Percentiles rank a stretch among this genome's conserved stretches.
These are phyloP conservation scores for Arachnopeziza araneosa DNA, from an alignment of 2,329 filamentous ascomycete genomes.

Conservation along the genomic window DNA sequence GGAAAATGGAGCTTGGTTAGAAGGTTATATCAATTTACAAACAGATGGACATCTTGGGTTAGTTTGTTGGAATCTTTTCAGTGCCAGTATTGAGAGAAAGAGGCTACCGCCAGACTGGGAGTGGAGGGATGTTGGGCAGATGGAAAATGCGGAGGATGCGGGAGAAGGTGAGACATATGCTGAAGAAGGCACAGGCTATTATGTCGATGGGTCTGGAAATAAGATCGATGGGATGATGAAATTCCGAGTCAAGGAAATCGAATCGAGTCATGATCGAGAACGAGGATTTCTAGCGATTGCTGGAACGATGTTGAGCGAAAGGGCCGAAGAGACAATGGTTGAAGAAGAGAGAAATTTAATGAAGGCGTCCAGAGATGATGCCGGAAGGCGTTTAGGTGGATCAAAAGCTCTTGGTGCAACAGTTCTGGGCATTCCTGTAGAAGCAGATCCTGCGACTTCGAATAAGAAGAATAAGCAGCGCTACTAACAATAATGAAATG, in stretches of 20 bases:
- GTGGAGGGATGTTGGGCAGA: slow-evolving; percentile 56
- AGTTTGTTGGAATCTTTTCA: slow-evolving; percentile 87
- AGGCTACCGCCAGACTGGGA: slow-evolving; percentile 74
- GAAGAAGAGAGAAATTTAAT: slow-evolving; percentile 44
- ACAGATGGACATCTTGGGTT: slow-evolving; percentile 86
- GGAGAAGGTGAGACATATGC: slow-evolving; percentile 37
- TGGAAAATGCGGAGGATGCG: slow-evolving; percentile 31
- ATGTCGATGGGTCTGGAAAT: slow-evolving; percentile 65
- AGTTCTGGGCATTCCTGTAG: slow-evolving; percentile 24
- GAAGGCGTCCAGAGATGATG: slow-evolving; percentile 31
- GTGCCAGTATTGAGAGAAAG: slow-evolving; percentile 74
- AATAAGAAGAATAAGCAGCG: not conserved
- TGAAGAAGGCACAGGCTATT: slow-evolving; percentile 59
- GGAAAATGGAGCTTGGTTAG: slow-evolving; percentile 63
- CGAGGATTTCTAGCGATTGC: slow-evolving; percentile 80
- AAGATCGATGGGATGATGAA: slow-evolving; percentile 64
- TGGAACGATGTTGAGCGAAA: slow-evolving; percentile 72
- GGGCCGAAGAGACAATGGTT: slow-evolving; percentile 57
- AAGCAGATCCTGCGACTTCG: not conserved
- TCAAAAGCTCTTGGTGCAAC: slow-evolving; percentile 28
- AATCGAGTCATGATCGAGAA: slow-evolving; percentile 68
- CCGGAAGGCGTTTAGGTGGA: slow-evolving; percentile 34
- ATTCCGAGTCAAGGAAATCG: slow-evolving; percentile 81
- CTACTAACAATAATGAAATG: not conserved
- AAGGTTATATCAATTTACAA: slow-evolving; percentile 79